Base-by-base conservation (phyloP, 164 flowering plant species). In the Chloranthus sessilifolius region DNA sequence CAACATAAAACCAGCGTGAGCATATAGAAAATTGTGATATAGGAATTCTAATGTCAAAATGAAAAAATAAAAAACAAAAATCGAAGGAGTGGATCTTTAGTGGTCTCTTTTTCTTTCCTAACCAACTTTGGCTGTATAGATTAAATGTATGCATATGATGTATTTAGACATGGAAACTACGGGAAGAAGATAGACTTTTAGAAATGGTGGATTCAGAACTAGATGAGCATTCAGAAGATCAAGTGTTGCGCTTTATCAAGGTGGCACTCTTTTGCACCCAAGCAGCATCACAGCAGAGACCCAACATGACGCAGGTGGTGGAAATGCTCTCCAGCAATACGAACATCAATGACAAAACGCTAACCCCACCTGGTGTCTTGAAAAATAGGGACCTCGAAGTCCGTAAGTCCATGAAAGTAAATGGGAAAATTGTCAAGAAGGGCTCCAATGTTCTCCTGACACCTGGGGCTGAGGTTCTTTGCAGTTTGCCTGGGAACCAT, bases 381-480 rank as follows among this genome's bases (percentile, higher is more conserved):
- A 67, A 56, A 48, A 45, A 46, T 8, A n/a, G n/a, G n/a, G n/a
- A n/a, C n/a, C n/a, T n/a, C n/a, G n/a, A n/a, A n/a, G n/a, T n/a
- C n/a, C n/a, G n/a, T n/a, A n/a, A n/a, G n/a, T 58, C 74, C 26
- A 85, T 89, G 58, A 81, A 63, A 58, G 77, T 83, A 12, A 89
- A 89, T 64, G 90, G 94, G 46, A 63, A 58, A 34, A 25, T 41
- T 26, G 55, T 86, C 28, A 80, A 76, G 72, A 86, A 67, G 68
- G 70, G 56, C 44, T 14, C 69, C 16, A 74, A 62, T 50, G 44
- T 69, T 45, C 57, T 53, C 46, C 80, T 89, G 11, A 72, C 59
- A 51, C 75, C 95, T 20, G 97, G 97, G 55, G 97, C 86, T 70
- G 97, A 89, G 55, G 64, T 89, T 50, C 59, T 78, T 37, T 86